Percentiles rank a stretch among this genome's conserved stretches.
These are phyloP conservation scores for Polyporus arcularius DNA, from an alignment of 768 basidiomycete genomes.

Conservation along the genomic window DNA sequence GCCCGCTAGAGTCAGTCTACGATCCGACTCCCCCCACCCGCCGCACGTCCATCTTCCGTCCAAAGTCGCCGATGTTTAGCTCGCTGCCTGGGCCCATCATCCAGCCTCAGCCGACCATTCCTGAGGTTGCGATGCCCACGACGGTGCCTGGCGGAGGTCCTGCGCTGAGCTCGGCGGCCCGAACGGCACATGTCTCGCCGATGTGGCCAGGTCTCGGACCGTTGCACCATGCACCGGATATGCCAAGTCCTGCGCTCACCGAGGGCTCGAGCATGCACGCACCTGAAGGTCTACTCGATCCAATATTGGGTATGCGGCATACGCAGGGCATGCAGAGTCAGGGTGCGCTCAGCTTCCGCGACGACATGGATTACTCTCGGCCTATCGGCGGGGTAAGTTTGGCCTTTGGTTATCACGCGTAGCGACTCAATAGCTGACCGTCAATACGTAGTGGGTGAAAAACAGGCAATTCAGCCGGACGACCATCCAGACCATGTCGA, in stretches of 20 bases:
- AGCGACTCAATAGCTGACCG: neutral
- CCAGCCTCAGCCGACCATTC: neutral
- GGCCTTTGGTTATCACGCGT: neutral
- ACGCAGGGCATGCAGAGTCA: conserved; percentile 25
- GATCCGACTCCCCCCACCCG: conserved; percentile 6
- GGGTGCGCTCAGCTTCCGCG: conserved; percentile 29
- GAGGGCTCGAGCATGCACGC: conserved; percentile 23
- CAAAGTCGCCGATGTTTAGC: conserved; percentile 13
- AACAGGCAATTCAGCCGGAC: conserved; percentile 25
- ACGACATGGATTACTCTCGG: conserved; percentile 31
- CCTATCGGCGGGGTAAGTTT: conserved; percentile 29
- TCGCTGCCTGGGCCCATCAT: neutral
- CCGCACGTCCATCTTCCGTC: conserved; percentile 15
- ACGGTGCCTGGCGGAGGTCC: neutral
- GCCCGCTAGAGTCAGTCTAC: conserved; percentile 1
- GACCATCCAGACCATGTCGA: conserved; percentile 22
- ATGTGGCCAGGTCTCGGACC: conserved; percentile 20
- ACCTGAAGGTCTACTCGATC: conserved; percentile 29
- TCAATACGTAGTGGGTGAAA: conserved; percentile 17
- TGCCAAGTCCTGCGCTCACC: conserved; percentile 27
- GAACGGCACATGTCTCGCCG: conserved; percentile 6
- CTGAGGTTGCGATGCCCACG: conserved; percentile 4
- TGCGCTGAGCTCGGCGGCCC: neutral
- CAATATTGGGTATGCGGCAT: conserved; percentile 14
- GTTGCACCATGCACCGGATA: conserved; percentile 9